These are phyloP conservation scores for Herpetomonas samuelpessoai DNA, from an alignment of 208 protist species.

Conservation along the genomic window DNA sequence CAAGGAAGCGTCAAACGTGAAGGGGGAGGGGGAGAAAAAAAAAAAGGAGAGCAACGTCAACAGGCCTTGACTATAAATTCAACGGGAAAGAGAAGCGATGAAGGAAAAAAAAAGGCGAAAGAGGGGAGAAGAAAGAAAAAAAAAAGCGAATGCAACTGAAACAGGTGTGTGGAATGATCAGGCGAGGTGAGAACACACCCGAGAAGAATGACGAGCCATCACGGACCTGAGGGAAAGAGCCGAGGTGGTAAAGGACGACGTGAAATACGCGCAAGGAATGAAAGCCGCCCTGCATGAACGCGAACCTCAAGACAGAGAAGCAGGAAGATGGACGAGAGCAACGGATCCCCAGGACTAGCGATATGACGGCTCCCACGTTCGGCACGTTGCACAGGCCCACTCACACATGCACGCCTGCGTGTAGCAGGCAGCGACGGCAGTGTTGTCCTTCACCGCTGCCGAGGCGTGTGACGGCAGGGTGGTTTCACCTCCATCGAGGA, in stretches of 20 bases:
- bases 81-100: background rate
- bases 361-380: too few relatives aligned
- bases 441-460: too few relatives aligned
- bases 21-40: slow-evolving; percentile 6
- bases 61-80: background rate
- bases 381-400: too few relatives aligned
- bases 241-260: background rate
- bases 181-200: too few relatives aligned
- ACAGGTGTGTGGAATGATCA: too few relatives aligned
- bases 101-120: slow-evolving; percentile 4
- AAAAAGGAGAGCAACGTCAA: slow-evolving; percentile 13
- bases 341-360: too few relatives aligned
- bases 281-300: background rate
- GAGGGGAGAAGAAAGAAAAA: slow-evolving; percentile 1
- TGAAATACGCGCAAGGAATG: background rate
- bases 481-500: background rate
- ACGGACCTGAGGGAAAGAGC: too few relatives aligned
- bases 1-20: too few relatives aligned
- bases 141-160: slow-evolving; percentile 4
- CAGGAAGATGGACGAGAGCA: background rate
- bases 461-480: too few relatives aligned
- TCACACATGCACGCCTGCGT: too few relatives aligned
- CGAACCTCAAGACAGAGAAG: background rate
- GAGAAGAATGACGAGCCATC: too few relatives aligned
- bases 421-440: too few relatives aligned